These are phyloP conservation scores for Paracoccidioides lutzii DNA, from an alignment of 2,329 filamentous ascomycete genomes.

Conservation along the genomic window DNA sequence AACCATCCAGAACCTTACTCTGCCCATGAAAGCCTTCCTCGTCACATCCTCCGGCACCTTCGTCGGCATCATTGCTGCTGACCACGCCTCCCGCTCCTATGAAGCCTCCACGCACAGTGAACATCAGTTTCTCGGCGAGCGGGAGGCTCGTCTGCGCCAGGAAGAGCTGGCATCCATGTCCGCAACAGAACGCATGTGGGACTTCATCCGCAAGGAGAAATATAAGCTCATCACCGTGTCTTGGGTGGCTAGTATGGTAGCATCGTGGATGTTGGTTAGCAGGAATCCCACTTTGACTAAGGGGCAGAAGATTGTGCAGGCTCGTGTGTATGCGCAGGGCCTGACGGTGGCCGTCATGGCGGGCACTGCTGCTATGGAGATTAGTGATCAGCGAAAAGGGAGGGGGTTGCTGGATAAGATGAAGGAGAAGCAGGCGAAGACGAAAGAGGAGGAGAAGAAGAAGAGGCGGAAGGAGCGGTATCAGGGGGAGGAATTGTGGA, in stretches of 20 bases:
- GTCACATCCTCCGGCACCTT: constrained; percentile 73
- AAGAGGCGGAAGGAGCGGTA: constrained; percentile 74
- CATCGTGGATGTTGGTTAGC: constrained; percentile 62
- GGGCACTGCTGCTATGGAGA: constrained; percentile 71
- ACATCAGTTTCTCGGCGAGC: constrained; percentile 51
- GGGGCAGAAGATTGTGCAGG: constrained; percentile 83
- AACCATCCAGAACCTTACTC: constrained; percentile 65
- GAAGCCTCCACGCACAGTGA: constrained; percentile 58
- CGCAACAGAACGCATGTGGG: constrained; percentile 47
- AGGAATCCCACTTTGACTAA: constrained; percentile 62
- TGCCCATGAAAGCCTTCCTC: constrained; percentile 86
- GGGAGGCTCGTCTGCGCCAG: constrained; percentile 43
- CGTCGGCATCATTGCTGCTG: constrained; percentile 74
- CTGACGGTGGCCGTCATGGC: constrained; percentile 75
- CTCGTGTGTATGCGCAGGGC: constrained; percentile 85
- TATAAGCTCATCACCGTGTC: constrained; percentile 74
- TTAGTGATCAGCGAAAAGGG: constrained; percentile 61
- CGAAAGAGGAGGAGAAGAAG: constrained; percentile 70
- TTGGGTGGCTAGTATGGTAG: constrained; percentile 70
- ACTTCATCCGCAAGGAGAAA: constrained; percentile 66
- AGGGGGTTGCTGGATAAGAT: constrained; percentile 31
- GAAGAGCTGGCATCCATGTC: constrained; percentile 45
- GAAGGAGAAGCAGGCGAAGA: constrained; percentile 55
- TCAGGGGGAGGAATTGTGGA: constrained; percentile 86
- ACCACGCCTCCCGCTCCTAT: constrained; percentile 57